These are phyloP conservation scores for Russula brevipes DNA, from an alignment of 768 basidiomycete genomes.

Conservation along the genomic window DNA sequence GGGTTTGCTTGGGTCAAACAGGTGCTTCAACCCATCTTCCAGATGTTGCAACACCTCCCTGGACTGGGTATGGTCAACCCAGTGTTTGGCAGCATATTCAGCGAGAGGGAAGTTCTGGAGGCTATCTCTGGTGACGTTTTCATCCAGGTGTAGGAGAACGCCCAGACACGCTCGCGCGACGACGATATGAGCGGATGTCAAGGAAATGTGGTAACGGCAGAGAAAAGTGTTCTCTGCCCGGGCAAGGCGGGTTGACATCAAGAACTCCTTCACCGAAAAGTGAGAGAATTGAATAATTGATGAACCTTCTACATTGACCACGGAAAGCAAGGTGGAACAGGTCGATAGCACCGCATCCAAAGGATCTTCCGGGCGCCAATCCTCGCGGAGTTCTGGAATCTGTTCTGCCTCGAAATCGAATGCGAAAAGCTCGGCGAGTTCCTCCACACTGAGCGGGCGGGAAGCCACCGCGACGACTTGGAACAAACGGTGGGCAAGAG, in stretches of 20 bases:
- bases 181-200: neutral
- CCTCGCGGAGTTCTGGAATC: neutral
- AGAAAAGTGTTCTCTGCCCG: no score
- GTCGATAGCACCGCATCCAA: neutral
- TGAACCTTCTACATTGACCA: neutral
- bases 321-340: neutral
- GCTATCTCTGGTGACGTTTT: neutral
- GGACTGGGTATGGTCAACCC: neutral
- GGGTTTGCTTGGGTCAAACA: neutral
- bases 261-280: neutral
- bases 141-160: neutral
- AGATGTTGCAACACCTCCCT: neutral
- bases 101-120: neutral
- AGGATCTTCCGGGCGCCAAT: neutral
- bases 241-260: neutral
- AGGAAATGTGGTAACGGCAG: neutral
- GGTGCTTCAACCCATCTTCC: neutral
- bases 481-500: no score
- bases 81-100: neutral
- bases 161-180: neutral
- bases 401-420: neutral
- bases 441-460: no score
- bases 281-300: neutral
- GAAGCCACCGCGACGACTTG: no score
- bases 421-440: neutral